These are phyloP conservation scores for Wilhelminamyces savonicus DNA, from an alignment of 805 yeast genomes.

Conservation along the genomic window DNA sequence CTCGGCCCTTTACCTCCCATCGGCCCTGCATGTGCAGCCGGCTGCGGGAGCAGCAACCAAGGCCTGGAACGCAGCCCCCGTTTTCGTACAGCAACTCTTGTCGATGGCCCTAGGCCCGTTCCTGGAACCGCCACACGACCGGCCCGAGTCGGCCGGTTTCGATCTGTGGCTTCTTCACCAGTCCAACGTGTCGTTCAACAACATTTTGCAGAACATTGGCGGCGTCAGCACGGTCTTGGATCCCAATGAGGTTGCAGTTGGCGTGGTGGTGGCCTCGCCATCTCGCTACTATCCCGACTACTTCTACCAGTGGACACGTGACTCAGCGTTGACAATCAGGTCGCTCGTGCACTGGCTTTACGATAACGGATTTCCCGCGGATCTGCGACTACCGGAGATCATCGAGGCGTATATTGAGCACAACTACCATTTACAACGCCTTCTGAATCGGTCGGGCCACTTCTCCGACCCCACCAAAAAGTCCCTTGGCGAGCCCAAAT, in stretches of 20 bases:
- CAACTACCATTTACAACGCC: conserved; percentile 55
- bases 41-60: too few species aligned
- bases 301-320: conserved; percentile 87
- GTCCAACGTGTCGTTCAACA: conserved; percentile 33
- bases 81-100: too few species aligned
- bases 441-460: conserved; percentile 63
- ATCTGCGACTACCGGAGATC: conserved; percentile 6
- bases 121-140: too few species aligned
- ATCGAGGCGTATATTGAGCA: conserved; percentile 62
- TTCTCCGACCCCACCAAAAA: conserved; percentile 33
- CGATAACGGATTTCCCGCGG: conserved; percentile 22
- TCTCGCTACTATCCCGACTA: conserved; percentile 68
- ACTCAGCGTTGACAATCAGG: conserved; percentile 74
- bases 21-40: too few species aligned
- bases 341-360: conserved; percentile 53
- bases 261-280: conserved; percentile 84
- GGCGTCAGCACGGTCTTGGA: conserved; percentile 33
- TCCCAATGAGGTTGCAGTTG: conserved; percentile 39
- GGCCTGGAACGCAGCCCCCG: too few species aligned
- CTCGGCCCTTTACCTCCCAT: too few species aligned
- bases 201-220: conserved; percentile 52
- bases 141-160: too few species aligned
- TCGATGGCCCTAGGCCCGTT: too few species aligned
- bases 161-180: conserved; percentile 45
- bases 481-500: conserved; percentile 91